phyloP scores from a whole-genome alignment of 2,329 filamentous ascomycete species.

The Xylaria sp. region DNA sequence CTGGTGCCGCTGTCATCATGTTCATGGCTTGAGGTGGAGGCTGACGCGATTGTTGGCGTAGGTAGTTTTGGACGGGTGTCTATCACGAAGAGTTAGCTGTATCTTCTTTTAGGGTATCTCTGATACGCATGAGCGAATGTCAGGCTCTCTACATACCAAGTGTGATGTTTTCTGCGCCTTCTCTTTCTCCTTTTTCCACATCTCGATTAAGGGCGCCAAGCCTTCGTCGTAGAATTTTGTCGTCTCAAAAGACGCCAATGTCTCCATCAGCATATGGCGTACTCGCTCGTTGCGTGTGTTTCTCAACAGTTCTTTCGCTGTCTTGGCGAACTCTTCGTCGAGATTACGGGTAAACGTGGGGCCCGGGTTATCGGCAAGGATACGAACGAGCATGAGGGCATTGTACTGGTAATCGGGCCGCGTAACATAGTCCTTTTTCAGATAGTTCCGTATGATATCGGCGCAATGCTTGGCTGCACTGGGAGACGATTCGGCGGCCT shows the following conservation, averaged over 20 bases:
- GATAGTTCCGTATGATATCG: slow-evolving; percentile 78
- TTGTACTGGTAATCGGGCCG: slow-evolving; percentile 86
- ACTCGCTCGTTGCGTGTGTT: slow-evolving; percentile 75
- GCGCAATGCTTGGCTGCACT: slow-evolving; percentile 83
- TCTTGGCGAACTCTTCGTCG: slow-evolving; percentile 81
- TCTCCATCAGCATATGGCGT: slow-evolving; percentile 86
- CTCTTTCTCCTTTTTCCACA: slow-evolving; percentile 90
- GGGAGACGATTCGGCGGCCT: slow-evolving; percentile 91
- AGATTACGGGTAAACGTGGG: slow-evolving; percentile 88
- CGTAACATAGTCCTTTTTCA: slow-evolving; percentile 72
- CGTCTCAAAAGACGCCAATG: slow-evolving; percentile 76
- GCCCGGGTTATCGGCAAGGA: slow-evolving; percentile 90
- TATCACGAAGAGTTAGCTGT: slow-evolving; percentile 24
- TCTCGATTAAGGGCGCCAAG: slow-evolving; percentile 71
- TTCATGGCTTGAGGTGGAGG: slow-evolving; percentile 42
- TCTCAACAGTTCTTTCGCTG: slow-evolving; percentile 76
- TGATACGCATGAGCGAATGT: not conserved
- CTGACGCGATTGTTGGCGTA: slow-evolving; percentile 26
- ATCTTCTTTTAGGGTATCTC: slow-evolving; percentile 20
- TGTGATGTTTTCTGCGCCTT: slow-evolving; percentile 58
- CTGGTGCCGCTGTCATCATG: slow-evolving; percentile 51
- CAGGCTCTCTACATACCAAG: slow-evolving; percentile 48
- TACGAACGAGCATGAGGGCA: slow-evolving; percentile 92
- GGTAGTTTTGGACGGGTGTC: slow-evolving; percentile 18
- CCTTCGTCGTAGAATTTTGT: slow-evolving; percentile 77